Conservation (phyloP, 2,329 filamentous ascomycete genomes). For the Leptosphaerulina australis region DNA sequence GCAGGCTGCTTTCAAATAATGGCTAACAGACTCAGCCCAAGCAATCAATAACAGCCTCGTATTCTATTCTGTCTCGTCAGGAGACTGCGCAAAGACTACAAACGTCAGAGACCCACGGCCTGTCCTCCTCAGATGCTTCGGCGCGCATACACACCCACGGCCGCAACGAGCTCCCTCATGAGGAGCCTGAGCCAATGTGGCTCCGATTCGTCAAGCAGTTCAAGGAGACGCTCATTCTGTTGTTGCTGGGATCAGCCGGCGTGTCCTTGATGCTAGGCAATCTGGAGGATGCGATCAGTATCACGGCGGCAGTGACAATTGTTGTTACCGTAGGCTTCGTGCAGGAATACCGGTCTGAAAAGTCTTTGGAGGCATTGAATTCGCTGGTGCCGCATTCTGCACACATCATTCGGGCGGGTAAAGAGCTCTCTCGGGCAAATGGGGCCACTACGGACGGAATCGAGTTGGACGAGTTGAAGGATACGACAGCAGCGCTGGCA, state of each 20-base stretch:
- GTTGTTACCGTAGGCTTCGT: conserved; percentile 96
- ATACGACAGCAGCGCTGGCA: conserved; percentile 66
- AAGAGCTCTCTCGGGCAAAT: conserved; percentile 33
- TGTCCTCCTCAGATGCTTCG: conserved; percentile 80
- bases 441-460: conserved; percentile 38
- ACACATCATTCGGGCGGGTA: conserved; percentile 75
- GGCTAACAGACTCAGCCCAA: conserved; percentile 18
- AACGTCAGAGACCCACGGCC: conserved; percentile 82
- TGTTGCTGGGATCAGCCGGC: conserved; percentile 86
- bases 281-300: conserved; percentile 92
- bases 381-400: conserved; percentile 94
- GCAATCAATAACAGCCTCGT: conserved; percentile 55
- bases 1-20: conserved; percentile 1
- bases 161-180: conserved; percentile 92
- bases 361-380: conserved; percentile 93
- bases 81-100: conserved; percentile 78
- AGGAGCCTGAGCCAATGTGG: conserved; percentile 93
- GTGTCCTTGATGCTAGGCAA: conserved; percentile 93
- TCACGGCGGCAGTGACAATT: conserved; percentile 93
- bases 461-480: conserved; percentile 58
- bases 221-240: conserved; percentile 89
- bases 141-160: conserved; percentile 80
- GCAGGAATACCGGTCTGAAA: conserved; percentile 96
- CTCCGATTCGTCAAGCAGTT: conserved; percentile 95
- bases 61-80: conserved; percentile 72